Conservation (phyloP, 139 green algal species). For the Chlamydomonas asymmetrica region DNA sequence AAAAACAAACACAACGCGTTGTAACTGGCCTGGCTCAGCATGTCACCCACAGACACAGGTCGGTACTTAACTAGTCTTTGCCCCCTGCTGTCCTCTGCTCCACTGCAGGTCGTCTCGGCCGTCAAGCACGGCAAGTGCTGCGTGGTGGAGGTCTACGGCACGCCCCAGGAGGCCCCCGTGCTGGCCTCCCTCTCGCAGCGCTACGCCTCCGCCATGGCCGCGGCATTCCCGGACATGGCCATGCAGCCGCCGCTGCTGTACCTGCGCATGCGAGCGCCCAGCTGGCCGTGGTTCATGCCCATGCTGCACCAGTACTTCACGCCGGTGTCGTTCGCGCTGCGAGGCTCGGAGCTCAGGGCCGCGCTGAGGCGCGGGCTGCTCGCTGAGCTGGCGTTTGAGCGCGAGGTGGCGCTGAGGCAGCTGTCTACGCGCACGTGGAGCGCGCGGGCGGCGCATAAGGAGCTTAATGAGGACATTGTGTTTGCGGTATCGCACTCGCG, state of each 20-base stretch:
- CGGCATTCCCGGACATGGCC: conserved; percentile 16
- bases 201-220: conserved; percentile 28
- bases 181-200: conserved; percentile 19
- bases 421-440: conserved; percentile 6
- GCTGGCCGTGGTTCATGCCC: conserved; percentile 2
- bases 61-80: too few species aligned
- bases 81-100: too few species aligned
- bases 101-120: not conserved
- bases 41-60: too few species aligned
- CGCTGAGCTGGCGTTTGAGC: not conserved
- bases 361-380: conserved; percentile 1
- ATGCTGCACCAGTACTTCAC: conserved; percentile 21
- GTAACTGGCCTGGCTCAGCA: too few species aligned
- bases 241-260: conserved; percentile 22
- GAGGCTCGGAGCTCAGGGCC: conserved; percentile 13
- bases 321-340: conserved; percentile 27
- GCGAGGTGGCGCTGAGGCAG: conserved; percentile 12
- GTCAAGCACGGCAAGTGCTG: not conserved
- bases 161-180: conserved; percentile 5
- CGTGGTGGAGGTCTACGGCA: conserved; percentile 33
- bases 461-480: conserved; percentile 10
- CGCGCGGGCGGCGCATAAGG: not conserved
- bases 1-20: too few species aligned
- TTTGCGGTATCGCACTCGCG: conserved; percentile 37
- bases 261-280: conserved; percentile 6